These are phyloP conservation scores for Penicillium simplicissimum DNA, from an alignment of 495 filamentous ascomycete genomes.

Conservation along the genomic window DNA sequence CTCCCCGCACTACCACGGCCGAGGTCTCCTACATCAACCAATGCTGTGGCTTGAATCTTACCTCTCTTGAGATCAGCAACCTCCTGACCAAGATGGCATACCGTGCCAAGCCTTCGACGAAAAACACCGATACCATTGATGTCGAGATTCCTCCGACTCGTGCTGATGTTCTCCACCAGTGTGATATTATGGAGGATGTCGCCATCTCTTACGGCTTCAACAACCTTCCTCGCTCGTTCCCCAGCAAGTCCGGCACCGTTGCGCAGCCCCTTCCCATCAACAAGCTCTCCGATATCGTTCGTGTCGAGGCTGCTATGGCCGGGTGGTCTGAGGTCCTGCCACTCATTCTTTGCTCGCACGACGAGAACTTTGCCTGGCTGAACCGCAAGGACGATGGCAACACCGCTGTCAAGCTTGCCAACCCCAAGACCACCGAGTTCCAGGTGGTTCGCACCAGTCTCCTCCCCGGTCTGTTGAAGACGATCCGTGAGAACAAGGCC, in stretches of 20 bases:
- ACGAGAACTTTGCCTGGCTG: conserved; percentile 97
- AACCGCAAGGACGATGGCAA: conserved; percentile 88
- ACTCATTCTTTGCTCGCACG: conserved; percentile 94
- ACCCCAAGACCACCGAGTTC: conserved; percentile 95
- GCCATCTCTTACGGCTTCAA: conserved; percentile 97
- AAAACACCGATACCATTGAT: conserved; percentile 66
- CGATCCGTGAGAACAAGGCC: conserved; percentile 89
- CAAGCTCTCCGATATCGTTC: conserved; percentile 90
- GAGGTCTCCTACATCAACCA: conserved; percentile 90
- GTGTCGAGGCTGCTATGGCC: conserved; percentile 86
- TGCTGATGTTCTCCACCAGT: conserved; percentile 93
- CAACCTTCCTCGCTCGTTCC: conserved; percentile 79
- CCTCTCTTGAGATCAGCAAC: conserved; percentile 68
- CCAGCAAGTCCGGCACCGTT: conserved; percentile 78
- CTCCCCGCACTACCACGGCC: conserved; percentile 71
- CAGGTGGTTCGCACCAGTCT: conserved; percentile 92
- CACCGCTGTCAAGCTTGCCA: conserved; percentile 84
- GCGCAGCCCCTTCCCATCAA: conserved; percentile 88
- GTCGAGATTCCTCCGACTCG: conserved; percentile 84
- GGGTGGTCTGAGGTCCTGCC: conserved; percentile 98
- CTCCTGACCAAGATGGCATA: conserved; percentile 86
- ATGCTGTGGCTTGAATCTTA: conserved; percentile 78
- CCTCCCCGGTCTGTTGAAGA: conserved; percentile 90
- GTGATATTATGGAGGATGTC: conserved; percentile 98
- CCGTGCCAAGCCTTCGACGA: conserved; percentile 66